Percentiles rank a stretch among this genome's conserved stretches.
These are phyloP conservation scores for Thoreauomyces humboldtii DNA, from an alignment of 192 early-diverging fungal genomes.

Conservation along the genomic window DNA sequence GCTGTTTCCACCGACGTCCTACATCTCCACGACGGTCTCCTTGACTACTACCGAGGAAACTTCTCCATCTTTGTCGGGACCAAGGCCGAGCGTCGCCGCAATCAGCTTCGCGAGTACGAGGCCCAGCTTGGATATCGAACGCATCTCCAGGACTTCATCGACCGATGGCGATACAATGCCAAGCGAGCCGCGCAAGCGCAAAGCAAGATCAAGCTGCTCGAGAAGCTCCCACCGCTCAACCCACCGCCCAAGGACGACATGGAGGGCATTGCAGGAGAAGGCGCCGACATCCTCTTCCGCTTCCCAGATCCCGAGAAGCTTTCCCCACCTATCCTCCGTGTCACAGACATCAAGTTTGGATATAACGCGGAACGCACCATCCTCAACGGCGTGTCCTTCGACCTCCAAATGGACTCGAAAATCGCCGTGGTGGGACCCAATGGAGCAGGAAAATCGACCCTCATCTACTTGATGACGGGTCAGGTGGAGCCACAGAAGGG, in stretches of 20 bases:
- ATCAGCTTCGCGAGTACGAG: conserved; percentile 93
- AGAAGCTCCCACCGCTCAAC: conserved; percentile 91
- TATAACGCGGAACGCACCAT: conserved; percentile 82
- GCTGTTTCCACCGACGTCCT: conserved; percentile 96
- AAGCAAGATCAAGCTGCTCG: conserved; percentile 95
- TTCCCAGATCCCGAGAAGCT: conserved; percentile 93
- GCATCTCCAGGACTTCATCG: conserved; percentile 97
- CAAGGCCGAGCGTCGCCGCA: conserved; percentile 85
- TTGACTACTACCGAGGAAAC: conserved; percentile 96
- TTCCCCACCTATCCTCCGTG: conserved; percentile 94
- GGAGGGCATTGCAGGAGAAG: conserved; percentile 64
- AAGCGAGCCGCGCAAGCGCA: conserved; percentile 96
- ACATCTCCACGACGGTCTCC: conserved; percentile 86
- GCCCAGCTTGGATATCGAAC: conserved; percentile 89
- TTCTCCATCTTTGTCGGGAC: conserved; percentile 88
- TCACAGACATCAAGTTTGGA: conserved; percentile 87
- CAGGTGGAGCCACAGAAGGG: conserved; percentile 78
- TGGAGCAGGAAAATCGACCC: conserved; percentile 96
- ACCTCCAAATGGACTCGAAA: conserved; percentile 95
- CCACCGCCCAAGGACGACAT: conserved; percentile 68
- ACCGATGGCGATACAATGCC: conserved; percentile 98
- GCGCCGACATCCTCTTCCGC: conserved; percentile 76
- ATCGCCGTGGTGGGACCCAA: conserved; percentile 99
- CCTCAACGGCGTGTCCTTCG: conserved; percentile 80
- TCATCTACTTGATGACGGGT: conserved; percentile 89